These are phyloP conservation scores for Thalassiosira allenii DNA, from an alignment of 352 stramenopile genomes.

Conservation along the genomic window DNA sequence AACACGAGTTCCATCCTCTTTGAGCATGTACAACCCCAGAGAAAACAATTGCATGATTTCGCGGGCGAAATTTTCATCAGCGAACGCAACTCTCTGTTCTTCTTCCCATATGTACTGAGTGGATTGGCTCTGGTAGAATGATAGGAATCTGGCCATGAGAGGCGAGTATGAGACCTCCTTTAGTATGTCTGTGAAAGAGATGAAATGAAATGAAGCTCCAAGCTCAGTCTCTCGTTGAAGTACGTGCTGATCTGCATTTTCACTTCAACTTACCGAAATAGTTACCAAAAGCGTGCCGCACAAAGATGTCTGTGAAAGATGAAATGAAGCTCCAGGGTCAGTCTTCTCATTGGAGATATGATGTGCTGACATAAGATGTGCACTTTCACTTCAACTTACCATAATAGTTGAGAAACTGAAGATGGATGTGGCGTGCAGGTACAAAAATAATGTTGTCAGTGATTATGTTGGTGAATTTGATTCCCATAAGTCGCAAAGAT, in stretches of 20 bases:
- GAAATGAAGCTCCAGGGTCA: slow-evolving; percentile 73
- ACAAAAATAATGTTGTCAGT: too few relatives aligned
- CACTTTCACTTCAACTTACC: too few relatives aligned
- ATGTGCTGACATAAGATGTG: too few relatives aligned
- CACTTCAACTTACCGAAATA: too few relatives aligned
- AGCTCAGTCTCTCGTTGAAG: too few relatives aligned
- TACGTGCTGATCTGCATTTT: too few relatives aligned
- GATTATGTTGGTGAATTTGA: too few relatives aligned
- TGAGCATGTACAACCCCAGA: slow-evolving; percentile 70
- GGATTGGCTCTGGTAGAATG: slow-evolving; percentile 70
- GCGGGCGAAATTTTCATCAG: slow-evolving; percentile 53
- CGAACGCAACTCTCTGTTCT: slow-evolving; percentile 50
- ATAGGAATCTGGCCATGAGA: slow-evolving; percentile 83
- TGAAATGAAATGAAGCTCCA: too few relatives aligned
- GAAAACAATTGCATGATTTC: slow-evolving; percentile 79
- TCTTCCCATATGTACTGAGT: slow-evolving; percentile 58
- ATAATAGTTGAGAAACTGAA: too few relatives aligned
- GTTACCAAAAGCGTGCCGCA: slow-evolving; percentile 82
- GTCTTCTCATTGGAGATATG: too few relatives aligned
- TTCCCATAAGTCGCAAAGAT: too few relatives aligned
- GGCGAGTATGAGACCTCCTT: slow-evolving; percentile 81
- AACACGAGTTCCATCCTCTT: slow-evolving; percentile 74
- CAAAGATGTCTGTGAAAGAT: slow-evolving; percentile 86
- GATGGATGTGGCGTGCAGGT: too few relatives aligned
- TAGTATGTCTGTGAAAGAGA: slow-evolving; percentile 74